phyloP scores from a whole-genome alignment of 768 basidiomycete species.

The Trametes elegans region DNA sequence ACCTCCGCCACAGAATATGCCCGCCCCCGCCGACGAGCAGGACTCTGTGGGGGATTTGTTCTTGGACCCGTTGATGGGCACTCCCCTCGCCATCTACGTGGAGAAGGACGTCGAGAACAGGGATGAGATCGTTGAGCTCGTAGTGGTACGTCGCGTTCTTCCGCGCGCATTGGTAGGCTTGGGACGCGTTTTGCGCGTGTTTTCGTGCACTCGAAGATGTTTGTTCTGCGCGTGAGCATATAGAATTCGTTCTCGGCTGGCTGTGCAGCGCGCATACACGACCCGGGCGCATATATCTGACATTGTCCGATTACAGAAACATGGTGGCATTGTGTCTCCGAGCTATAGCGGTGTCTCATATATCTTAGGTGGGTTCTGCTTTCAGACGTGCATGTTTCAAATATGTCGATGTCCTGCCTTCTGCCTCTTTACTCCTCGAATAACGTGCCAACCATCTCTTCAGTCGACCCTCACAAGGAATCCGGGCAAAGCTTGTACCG shows the following conservation, averaged over 20 bases:
- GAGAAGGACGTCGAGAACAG: conserved; percentile 79
- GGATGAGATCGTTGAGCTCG: conserved; percentile 57
- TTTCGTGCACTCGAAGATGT: neutral
- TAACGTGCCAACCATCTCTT: no score
- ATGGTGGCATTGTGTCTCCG: conserved; percentile 71
- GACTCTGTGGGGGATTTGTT: conserved; percentile 54
- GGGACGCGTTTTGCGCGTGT: conserved; percentile 13
- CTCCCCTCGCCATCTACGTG: conserved; percentile 70
- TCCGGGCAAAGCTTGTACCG: conserved; percentile 81
- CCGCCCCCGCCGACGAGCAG: conserved; percentile 6
- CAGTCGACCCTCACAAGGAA: conserved; percentile 76
- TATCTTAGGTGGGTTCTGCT: conserved; percentile 62
- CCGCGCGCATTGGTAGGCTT: conserved; percentile 1
- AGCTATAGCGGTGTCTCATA: conserved; percentile 79
- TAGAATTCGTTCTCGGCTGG: neutral
- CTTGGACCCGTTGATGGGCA: conserved; percentile 81
- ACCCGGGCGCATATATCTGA: neutral
- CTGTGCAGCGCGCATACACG: neutral
- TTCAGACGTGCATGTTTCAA: neutral
- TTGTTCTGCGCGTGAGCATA: neutral
- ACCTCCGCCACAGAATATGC: conserved; percentile 28
- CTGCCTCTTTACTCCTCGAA: neutral
- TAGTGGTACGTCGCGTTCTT: conserved; percentile 52
- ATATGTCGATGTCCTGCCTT: neutral
- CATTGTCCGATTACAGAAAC: conserved; percentile 47